Percentiles rank a stretch among this genome's conserved stretches.
Conservation (phyloP, 257 asterid genomes). For the Linderniella brevidens region DNA sequence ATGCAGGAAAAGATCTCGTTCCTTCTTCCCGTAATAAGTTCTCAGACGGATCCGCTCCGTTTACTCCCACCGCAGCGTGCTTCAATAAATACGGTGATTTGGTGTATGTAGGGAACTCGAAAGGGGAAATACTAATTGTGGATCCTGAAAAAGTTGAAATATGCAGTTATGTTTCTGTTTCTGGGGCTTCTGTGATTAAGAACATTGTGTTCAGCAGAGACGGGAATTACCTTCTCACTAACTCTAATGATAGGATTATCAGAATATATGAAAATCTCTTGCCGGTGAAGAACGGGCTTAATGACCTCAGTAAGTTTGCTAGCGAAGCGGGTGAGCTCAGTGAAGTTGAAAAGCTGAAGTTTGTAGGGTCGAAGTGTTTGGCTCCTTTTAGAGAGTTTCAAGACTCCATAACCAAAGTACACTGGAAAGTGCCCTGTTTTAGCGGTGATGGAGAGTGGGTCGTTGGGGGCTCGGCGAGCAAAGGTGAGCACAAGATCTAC, state of each 20-base stretch:
- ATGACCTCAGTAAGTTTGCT: slow-evolving; percentile 23
- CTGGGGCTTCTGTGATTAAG: slow-evolving; percentile 65
- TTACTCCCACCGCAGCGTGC: slow-evolving; percentile 86
- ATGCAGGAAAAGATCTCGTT: slow-evolving; percentile 27
- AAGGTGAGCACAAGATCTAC: slow-evolving; percentile 95
- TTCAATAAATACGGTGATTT: slow-evolving; percentile 74
- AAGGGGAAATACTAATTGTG: slow-evolving; percentile 72
- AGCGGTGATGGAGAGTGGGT: slow-evolving; percentile 98
- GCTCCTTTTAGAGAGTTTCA: slow-evolving; percentile 65
- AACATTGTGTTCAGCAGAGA: slow-evolving; percentile 72
- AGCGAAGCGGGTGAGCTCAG: slow-evolving; percentile 26
- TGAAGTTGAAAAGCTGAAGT: slow-evolving; percentile 45
- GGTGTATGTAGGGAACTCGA: slow-evolving; percentile 72
- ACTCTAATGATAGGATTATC: slow-evolving; percentile 70
- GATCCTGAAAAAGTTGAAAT: slow-evolving; percentile 35
- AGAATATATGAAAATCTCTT: slow-evolving; percentile 74
- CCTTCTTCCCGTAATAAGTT: slow-evolving; percentile 42
- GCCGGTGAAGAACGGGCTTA: slow-evolving; percentile 44
- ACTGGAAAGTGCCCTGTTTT: slow-evolving; percentile 92
- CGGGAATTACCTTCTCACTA: slow-evolving; percentile 73
- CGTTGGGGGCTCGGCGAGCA: slow-evolving; percentile 84
- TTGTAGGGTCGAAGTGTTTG: slow-evolving; percentile 55
- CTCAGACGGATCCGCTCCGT: slow-evolving; percentile 71
- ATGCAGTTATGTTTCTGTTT: slow-evolving; percentile 40
- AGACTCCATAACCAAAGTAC: slow-evolving; percentile 77